A percentile compares a stretch with the other conserved stretches of the same genome.
Conservation (phyloP, 441 rosid genomes). For the Populus hybrid region DNA sequence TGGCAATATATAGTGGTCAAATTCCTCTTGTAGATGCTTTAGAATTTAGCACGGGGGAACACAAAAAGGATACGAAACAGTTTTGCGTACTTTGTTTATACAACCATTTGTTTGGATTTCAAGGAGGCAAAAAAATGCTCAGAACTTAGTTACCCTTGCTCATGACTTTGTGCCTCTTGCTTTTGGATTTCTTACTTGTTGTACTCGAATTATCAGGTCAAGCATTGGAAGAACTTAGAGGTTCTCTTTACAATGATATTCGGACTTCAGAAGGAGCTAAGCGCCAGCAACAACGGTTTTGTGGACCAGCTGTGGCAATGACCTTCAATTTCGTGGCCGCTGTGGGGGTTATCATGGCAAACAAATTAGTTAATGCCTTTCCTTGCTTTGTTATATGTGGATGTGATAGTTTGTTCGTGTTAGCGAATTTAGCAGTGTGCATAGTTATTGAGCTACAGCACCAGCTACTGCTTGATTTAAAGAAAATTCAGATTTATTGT, state of each 20-base stretch:
- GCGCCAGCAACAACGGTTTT: conserved; percentile 73
- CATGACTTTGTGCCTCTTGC: background rate
- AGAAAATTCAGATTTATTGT: background rate
- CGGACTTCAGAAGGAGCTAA: conserved; percentile 86
- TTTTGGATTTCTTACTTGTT: background rate
- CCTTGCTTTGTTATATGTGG: background rate
- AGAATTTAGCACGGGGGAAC: background rate
- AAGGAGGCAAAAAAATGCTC: background rate
- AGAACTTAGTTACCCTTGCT: background rate
- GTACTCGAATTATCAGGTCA: conserved; percentile 38
- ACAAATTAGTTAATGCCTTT: conserved; percentile 58
- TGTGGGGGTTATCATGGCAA: conserved; percentile 77
- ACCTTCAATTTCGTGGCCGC: conserved; percentile 86
- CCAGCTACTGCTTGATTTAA: background rate
- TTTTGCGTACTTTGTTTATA: background rate
- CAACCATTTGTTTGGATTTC: background rate
- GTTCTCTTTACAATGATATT: conserved; percentile 74
- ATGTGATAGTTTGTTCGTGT: background rate
- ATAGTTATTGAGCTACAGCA: background rate
- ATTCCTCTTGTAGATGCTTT: too few species aligned
- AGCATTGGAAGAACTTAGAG: conserved; percentile 82
- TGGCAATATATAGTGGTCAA: background rate
- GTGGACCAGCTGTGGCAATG: conserved; percentile 83
- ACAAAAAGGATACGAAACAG: background rate
- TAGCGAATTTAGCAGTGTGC: background rate